Percentiles rank a stretch among this genome's conserved stretches.
These are phyloP conservation scores for Camellia lanceoleosa DNA, from an alignment of 148 eudicot species.

Conservation along the genomic window DNA sequence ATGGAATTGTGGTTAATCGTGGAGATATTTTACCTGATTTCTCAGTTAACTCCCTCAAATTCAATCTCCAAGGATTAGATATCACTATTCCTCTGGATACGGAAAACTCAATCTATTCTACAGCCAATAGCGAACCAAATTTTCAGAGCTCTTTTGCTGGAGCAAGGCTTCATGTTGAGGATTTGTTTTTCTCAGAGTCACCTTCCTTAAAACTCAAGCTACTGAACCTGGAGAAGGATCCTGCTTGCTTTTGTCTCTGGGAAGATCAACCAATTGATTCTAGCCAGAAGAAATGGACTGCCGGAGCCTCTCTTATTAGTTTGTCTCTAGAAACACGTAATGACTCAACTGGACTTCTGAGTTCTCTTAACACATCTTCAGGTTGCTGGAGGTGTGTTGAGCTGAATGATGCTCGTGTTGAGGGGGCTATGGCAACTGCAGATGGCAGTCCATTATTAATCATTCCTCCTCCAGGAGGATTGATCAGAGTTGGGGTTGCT, in stretches of 20 bases:
- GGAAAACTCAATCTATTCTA: slow-evolving; percentile 28
- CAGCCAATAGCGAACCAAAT: slow-evolving; percentile 21
- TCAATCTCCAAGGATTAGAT: slow-evolving; percentile 69
- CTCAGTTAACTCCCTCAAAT: slow-evolving; percentile 61
- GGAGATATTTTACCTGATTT: slow-evolving; percentile 64
- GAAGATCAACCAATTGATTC: slow-evolving; percentile 85
- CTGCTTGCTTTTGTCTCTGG: slow-evolving; percentile 97
- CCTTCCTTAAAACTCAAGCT: slow-evolving; percentile 54
- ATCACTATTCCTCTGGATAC: slow-evolving; percentile 65
- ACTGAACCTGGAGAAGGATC: slow-evolving; percentile 81
- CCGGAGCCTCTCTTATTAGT: slow-evolving; percentile 64
- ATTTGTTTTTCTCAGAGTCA: slow-evolving; percentile 62
- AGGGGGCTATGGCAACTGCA: slow-evolving; percentile 94
- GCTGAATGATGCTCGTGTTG: slow-evolving; percentile 64
- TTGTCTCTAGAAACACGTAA: slow-evolving; percentile 65
- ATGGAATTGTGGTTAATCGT: slow-evolving; percentile 67
- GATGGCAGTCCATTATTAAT: slow-evolving; percentile 74
- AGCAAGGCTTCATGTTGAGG: slow-evolving; percentile 80
- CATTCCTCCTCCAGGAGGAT: slow-evolving; percentile 90
- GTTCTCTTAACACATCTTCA: slow-evolving; percentile 28
- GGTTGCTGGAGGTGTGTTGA: slow-evolving; percentile 78
- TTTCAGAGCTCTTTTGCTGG: slow-evolving; percentile 53
- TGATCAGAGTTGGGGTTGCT: slow-evolving; percentile 79
- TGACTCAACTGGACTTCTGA: slow-evolving; percentile 28
- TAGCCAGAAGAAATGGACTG: slow-evolving; percentile 77